phyloP scores from a whole-genome alignment of 2,329 filamentous ascomycete genomes.

The Gaeumannomyces tritici region DNA sequence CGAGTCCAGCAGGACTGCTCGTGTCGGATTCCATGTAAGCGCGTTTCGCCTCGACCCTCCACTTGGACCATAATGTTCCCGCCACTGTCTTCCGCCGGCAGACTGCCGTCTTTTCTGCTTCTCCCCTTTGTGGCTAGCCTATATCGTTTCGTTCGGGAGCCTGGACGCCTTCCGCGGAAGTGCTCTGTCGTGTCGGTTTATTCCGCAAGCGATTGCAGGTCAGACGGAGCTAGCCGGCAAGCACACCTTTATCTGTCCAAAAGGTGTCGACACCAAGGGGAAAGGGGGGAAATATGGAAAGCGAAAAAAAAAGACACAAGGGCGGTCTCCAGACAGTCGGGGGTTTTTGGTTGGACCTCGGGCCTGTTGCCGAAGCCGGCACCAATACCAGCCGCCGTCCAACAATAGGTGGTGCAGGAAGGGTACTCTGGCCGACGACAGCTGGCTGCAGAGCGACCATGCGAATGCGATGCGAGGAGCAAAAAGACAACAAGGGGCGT shows the following conservation, averaged over 20 bases:
- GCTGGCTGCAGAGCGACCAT: background rate
- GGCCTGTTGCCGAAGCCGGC: background rate
- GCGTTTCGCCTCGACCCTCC: background rate
- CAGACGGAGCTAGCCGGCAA: background rate
- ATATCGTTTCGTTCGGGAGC: background rate
- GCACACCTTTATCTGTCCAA: background rate
- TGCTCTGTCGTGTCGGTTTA: background rate
- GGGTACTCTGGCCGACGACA: background rate
- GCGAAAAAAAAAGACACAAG: background rate
- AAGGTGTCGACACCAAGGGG: background rate
- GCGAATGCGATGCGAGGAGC: background rate
- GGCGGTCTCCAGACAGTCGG: background rate
- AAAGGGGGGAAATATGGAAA: background rate
- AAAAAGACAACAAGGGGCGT: background rate
- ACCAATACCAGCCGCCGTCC: background rate
- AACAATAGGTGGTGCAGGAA: background rate
- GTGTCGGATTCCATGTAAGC: background rate
- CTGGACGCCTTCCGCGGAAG: background rate
- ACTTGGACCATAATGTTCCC: background rate
- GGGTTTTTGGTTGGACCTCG: background rate
- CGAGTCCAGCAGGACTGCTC: background rate
- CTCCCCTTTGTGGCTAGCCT: background rate
- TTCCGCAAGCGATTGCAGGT: background rate
- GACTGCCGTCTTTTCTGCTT: background rate
- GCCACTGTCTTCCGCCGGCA: background rate